Evolutionary conservation across 495 filamentous ascomycete genomes (phyloP).

Genomic region (Cudoniella acicularis): DNA sequence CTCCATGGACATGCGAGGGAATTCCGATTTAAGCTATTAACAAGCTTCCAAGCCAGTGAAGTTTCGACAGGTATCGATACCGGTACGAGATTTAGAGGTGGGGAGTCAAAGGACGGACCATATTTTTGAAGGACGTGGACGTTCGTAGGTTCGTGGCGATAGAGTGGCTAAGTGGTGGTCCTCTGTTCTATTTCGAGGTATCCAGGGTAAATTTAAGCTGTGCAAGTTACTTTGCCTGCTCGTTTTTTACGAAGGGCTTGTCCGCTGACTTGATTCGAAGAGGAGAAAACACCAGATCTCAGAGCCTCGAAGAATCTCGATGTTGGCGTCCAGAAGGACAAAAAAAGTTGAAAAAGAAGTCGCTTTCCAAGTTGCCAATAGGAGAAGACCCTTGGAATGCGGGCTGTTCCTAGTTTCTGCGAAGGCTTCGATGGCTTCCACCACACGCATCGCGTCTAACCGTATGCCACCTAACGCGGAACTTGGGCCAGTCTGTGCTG

Average conservation of each 20-base stretch:
- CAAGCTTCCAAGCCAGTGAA: background rate
- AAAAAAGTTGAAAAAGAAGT: background rate
- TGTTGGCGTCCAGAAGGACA: background rate
- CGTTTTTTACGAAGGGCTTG: too few species aligned
- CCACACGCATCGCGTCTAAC: slow-evolving; percentile 7
- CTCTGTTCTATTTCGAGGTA: background rate
- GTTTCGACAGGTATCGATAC: background rate
- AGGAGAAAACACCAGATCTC: background rate
- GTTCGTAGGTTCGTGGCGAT: too few species aligned
- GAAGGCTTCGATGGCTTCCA: slow-evolving; percentile 1
- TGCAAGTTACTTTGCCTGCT: too few species aligned
- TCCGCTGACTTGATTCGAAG: background rate
- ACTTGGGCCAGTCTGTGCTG: background rate
- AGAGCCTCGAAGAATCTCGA: background rate
- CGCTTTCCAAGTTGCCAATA: slow-evolving; percentile 3
- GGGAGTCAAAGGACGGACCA: too few species aligned
- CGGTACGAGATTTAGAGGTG: too few species aligned
- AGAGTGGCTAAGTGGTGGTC: too few species aligned
- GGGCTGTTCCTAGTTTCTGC: background rate
- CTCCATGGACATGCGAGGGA: slow-evolving; percentile 1
- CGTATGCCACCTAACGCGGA: background rate
- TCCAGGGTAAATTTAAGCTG: too few species aligned
- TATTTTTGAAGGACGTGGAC: too few species aligned
- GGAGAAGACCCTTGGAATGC: slow-evolving; percentile 1
- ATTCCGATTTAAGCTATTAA: background rate